Base-by-base conservation (phyloP, 2,329 filamentous ascomycete genomes). In the Ceratocystiopsis sp. region DNA sequence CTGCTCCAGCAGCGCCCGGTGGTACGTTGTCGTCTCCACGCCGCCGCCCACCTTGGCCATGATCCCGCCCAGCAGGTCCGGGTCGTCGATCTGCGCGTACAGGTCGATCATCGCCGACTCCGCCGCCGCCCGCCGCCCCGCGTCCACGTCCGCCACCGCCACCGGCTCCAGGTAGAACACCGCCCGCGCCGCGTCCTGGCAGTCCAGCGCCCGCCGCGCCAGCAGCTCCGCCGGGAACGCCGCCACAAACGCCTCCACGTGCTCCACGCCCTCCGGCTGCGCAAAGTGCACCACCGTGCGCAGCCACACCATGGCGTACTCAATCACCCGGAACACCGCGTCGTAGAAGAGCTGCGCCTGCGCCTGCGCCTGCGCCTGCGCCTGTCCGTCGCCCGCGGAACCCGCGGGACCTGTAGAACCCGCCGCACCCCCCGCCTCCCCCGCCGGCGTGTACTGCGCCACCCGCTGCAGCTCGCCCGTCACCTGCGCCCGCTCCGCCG, bases 71-170 rank as follows among this genome's bases (percentile, higher is more conserved):
- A 98, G 78, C 1, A 89, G 87, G 59, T 99, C 91, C 0, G 91
- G 93, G 53, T 99, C 91, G 54, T 99, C 91, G 47, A 99, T 96
- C 52, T 95, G 83, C 1, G 85, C 84, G 59, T 98, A 99, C 16
- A 98, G 94, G 42, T 89, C 79, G 55, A 96, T 89, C 19, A 98
- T 65, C 47, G 79, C 75, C 51, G 85, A 75, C 46, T 93, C 73
- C 4, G 91, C 67, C 19, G 75, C 68, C 42, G 80, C 33, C 8
- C 45, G 45, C 4, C 49, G 47, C 21, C 21, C 21, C 21, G 4
- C 21, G 4, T 8, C 21, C 8, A 8, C 21, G 4, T 8, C 21
- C 58, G 46, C 68, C 63, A 43, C 66, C 17, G 57, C 51, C 38
- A 94, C 83, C 52, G 93, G 85, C 59, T 99, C 91, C 66, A 93